Evolutionary conservation across 129 eudicot species (phyloP).

Genomic region (Pittosporum tobira): DNA sequence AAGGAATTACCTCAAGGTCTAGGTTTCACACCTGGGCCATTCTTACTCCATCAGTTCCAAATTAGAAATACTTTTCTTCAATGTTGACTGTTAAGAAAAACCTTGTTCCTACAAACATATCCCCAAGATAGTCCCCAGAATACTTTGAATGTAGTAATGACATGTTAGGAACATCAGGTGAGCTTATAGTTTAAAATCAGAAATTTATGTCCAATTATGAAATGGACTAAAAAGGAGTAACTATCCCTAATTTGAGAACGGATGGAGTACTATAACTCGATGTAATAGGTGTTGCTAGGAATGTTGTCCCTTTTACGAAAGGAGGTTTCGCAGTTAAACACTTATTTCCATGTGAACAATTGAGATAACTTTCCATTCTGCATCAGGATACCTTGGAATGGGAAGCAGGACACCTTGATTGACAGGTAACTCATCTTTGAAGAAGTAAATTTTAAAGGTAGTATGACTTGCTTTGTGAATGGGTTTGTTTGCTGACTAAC

Average conservation of each 20-base stretch:
- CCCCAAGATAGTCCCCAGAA: too few species aligned
- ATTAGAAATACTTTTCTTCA: too few species aligned
- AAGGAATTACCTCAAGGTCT: not conserved
- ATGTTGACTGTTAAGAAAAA: too few species aligned
- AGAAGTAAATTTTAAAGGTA: not conserved
- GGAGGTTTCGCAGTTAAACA: not conserved
- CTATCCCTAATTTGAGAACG: too few species aligned
- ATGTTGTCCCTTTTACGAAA: not conserved
- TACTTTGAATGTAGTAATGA: too few species aligned
- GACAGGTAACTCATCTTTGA: constrained; percentile 57
- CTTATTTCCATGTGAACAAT: constrained; percentile 1
- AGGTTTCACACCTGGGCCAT: too few species aligned
- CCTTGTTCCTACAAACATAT: too few species aligned
- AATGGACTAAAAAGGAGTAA: too few species aligned
- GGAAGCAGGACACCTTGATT: constrained; percentile 84
- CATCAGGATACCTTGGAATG: constrained; percentile 95
- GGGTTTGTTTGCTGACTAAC: not conserved
- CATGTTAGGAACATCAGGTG: too few species aligned
- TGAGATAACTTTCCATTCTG: constrained; percentile 13
- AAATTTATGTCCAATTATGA: too few species aligned
- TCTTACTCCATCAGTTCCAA: not conserved
- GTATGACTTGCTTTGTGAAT: constrained; percentile 3
- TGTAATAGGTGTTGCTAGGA: constrained; percentile 2
- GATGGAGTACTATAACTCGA: not conserved
- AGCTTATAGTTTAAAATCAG: too few species aligned